Evolutionary conservation across 2,329 filamentous ascomycete species (phyloP).

Genomic region (Colletotrichum tanaceti): DNA sequence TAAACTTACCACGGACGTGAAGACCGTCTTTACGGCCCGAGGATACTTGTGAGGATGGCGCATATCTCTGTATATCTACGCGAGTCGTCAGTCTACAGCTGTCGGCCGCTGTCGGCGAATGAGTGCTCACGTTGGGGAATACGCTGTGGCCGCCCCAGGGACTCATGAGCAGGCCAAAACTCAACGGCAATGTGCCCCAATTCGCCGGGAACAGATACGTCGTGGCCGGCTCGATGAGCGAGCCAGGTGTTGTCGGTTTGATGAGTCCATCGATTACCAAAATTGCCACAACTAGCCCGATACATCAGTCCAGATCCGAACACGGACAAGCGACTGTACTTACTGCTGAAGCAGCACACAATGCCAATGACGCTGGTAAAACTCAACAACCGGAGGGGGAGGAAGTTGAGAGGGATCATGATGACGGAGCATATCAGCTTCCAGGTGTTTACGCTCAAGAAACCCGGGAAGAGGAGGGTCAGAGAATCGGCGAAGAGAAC

Average conservation of each 20-base stretch:
- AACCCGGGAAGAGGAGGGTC: constrained; percentile 78
- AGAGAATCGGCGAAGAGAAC: constrained; percentile 95
- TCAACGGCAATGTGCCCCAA: constrained; percentile 87
- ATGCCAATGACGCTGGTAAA: constrained; percentile 93
- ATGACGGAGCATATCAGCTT: constrained; percentile 85
- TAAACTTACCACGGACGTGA: constrained; percentile 79
- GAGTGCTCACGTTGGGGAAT: constrained; percentile 77
- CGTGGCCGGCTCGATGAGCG: constrained; percentile 80
- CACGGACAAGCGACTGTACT: constrained; percentile 53
- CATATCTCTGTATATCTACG: constrained; percentile 72
- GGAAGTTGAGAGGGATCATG: constrained; percentile 83
- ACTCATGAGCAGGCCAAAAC: constrained; percentile 90
- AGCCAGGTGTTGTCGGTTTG: constrained; percentile 83
- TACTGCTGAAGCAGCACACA: constrained; percentile 86
- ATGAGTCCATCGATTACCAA: constrained; percentile 87
- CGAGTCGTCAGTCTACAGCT: constrained; percentile 4
- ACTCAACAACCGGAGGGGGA: constrained; percentile 85
- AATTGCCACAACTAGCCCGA: constrained; percentile 77
- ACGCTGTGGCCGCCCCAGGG: constrained; percentile 73
- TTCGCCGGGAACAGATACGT: constrained; percentile 87
- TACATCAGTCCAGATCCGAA: background rate
- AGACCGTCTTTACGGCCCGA: constrained; percentile 81
- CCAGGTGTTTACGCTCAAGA: constrained; percentile 76
- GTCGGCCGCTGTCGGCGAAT: background rate
- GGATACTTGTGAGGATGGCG: constrained; percentile 83